These are phyloP conservation scores for Ceratocystiopsis sp. DNA, from an alignment of 2,329 filamentous ascomycete species.

Conservation along the genomic window DNA sequence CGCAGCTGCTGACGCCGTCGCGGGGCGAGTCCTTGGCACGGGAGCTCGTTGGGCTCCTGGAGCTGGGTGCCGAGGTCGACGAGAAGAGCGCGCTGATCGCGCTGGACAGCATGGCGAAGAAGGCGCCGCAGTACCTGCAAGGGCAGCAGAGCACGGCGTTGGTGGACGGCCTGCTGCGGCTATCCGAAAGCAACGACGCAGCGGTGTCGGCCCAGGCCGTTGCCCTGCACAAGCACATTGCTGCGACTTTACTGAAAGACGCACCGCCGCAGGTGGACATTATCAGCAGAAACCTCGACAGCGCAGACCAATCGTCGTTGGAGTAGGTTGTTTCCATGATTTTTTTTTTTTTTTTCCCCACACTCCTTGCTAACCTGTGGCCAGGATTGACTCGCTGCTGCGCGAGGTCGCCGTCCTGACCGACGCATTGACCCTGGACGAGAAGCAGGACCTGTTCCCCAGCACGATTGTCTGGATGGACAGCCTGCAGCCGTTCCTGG, in stretches of 20 bases:
- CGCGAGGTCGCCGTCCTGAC: slow-evolving; percentile 21
- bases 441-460: slow-evolving; percentile 41
- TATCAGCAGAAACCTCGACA: slow-evolving; percentile 37
- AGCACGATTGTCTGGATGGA: slow-evolving; percentile 45
- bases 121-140: slow-evolving; percentile 26
- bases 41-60: too few species aligned
- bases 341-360: background rate
- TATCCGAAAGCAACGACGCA: slow-evolving; percentile 31
- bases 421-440: background rate
- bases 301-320: slow-evolving; percentile 29
- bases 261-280: slow-evolving; percentile 30
- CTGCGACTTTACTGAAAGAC: too few species aligned
- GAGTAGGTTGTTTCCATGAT: slow-evolving; percentile 21
- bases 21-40: too few species aligned
- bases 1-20: slow-evolving; percentile 19
- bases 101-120: slow-evolving; percentile 30
- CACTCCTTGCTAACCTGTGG: background rate
- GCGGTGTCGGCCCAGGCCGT: slow-evolving; percentile 23
- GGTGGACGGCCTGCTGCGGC: slow-evolving; percentile 33
- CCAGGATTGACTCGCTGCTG: slow-evolving; percentile 34
- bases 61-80: slow-evolving; percentile 2
- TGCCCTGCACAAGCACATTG: slow-evolving; percentile 16
- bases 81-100: slow-evolving; percentile 21
- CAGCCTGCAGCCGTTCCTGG: slow-evolving; percentile 40
- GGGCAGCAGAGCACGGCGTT: slow-evolving; percentile 30